These are phyloP conservation scores for Yarrowia sp. DNA, from an alignment of 805 yeast species.

Conservation along the genomic window DNA sequence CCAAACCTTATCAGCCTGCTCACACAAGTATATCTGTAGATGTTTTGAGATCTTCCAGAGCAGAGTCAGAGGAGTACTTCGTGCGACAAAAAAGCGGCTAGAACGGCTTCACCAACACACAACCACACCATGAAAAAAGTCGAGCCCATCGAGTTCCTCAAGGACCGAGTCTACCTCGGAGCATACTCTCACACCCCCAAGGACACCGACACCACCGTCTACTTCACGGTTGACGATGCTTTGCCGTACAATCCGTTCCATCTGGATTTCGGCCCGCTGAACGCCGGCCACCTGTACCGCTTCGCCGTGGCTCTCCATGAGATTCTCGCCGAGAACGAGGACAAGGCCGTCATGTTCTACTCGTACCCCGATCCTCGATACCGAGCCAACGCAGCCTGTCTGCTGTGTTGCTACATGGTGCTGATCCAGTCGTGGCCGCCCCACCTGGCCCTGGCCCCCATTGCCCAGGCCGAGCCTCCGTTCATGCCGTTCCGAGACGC, in stretches of 20 bases:
- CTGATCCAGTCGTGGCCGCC: constrained; percentile 97
- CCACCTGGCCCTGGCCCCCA: constrained; percentile 92
- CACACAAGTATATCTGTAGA: constrained; percentile 7
- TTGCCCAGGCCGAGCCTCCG: constrained; percentile 88
- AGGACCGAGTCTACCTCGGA: constrained; percentile 76
- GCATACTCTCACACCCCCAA: constrained; percentile 78
- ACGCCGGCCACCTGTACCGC: constrained; percentile 87
- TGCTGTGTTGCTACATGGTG: constrained; percentile 90
- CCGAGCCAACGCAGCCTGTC: constrained; percentile 91
- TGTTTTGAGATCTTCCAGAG: constrained; percentile 18
- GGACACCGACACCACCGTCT: constrained; percentile 71
- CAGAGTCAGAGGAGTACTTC: not conserved
- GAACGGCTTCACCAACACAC: not conserved
- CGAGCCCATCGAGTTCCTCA: constrained; percentile 18
- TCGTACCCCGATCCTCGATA: constrained; percentile 77
- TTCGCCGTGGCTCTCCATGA: constrained; percentile 95
- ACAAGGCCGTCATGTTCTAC: constrained; percentile 87
- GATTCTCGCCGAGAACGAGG: constrained; percentile 76
- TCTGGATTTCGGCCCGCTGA: constrained; percentile 94
- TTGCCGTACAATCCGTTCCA: constrained; percentile 94
- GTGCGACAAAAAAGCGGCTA: too few species aligned
- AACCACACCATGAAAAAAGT: not conserved
- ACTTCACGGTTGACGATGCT: constrained; percentile 89
- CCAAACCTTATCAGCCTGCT: constrained; percentile 10
- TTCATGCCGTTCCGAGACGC: constrained; percentile 96